Evolutionary conservation across 1,284 basidiomycete genomes (phyloP), one percentile per base, ranked within the genome.

Genomic region (Ganoderma resinaceum): DNA sequence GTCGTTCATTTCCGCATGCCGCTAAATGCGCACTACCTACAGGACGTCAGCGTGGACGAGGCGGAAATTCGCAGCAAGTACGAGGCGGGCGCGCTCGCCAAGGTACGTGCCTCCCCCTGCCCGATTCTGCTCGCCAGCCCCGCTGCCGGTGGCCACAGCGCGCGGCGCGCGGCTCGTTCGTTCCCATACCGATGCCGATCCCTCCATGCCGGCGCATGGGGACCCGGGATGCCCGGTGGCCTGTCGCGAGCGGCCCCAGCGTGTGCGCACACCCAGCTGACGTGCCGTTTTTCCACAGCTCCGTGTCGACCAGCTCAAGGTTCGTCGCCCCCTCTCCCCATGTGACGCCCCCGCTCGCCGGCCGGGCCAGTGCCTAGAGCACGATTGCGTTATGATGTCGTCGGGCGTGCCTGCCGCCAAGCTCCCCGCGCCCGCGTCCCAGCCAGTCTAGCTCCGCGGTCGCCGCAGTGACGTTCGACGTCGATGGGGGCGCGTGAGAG

Each of bases 251-350:
- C n/a, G 61, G n/a, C 71, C 61, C 61, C 70, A 70, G 67, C 63
- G 61, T 42, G 31, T 18, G 61, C 38, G 29, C 35, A 37, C 63
- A n/a, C 65, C 61, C 72, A 52, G 69, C 63, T 70, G 67, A 66
- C 72, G 35, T 69, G 57, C 58, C 29, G 66, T 55, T 49, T 72
- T 49, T 73, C 65, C 73, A 68, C 67, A 95, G 93, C 82, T 94
- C 69, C 90, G 88, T 49, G 91, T 94, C 66, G 90, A 91, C 77
- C 91, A 95, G 72, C 81, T 96, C 63, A 93, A 91, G 85, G 92
- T 92, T 63, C 66, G 75, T 72, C 11, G 37, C 60, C 35, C 20
- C 38, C 37, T 57, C 59, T 35, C 33, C 58, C 26, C 72, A 69
- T 71, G 72, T 71, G 67, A 66, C 57, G 33, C 33, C 38, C 35